Base-by-base conservation (phyloP, 352 stramenopile genomes). In the Thalassiosira mediterranea region DNA sequence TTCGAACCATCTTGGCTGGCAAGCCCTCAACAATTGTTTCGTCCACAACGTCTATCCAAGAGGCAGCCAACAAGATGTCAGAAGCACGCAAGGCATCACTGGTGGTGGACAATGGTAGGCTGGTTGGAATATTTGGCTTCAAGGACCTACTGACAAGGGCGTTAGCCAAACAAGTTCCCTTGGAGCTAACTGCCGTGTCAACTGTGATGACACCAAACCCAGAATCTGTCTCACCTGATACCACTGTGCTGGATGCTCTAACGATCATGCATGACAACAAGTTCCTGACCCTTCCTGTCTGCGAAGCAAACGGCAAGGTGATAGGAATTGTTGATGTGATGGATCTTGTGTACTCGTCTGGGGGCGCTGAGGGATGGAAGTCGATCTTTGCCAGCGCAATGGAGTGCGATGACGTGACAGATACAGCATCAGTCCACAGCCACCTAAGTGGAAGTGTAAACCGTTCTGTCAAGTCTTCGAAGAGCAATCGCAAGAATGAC, bases 251-350 rank as follows among this genome's bases (percentile, higher is more conserved):
- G 3, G 97, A 99, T 52, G 96, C 96, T 26, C 87, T 99, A 23
- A 96, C 99, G 72, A 94, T 97, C n/a, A 99, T 99, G 96, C 96
- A 98, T 76, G 96, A 99, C 49, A 97, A 98, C 77, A 96, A 97
- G 68, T 99, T 98, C 81, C 85, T 99, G 49, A 97, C 98, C 58
- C 74, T 99, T 56, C 97, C 97, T 26, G 96, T 99, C 3, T 96
- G 98, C 17, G 95, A 98, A 28, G 67, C 90, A 5, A 88, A 93
- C 66, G 91, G 87, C 13, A 93, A 84, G 31, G 89, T 98, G 4
- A 84, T 98, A 23, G 96, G 95, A 11, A 82, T 99, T 25, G 96
- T 98, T 3, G 96, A 98, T 80, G 96, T 98, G 26, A 94, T 98
- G 65, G 95, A 98, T 81, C 90, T 97, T 21, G 96, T 97, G 7